phyloP scores from a whole-genome alignment of 306 rosid genomes.

The Pyrus betulifolia region DNA sequence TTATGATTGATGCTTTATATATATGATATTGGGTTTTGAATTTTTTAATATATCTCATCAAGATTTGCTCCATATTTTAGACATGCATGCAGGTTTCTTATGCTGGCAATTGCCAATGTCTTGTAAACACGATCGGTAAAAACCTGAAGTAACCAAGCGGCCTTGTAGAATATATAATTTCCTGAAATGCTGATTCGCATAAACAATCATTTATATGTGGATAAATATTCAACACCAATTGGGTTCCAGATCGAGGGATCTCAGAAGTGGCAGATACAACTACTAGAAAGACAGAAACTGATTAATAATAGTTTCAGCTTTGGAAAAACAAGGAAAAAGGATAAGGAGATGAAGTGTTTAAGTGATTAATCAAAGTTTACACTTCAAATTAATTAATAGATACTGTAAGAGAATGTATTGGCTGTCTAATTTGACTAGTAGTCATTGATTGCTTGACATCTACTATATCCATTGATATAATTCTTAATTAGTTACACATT shows the following conservation, averaged over 20 bases:
- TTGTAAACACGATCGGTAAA: neutral
- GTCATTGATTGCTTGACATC: neutral
- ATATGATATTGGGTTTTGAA: neutral
- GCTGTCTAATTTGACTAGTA: neutral
- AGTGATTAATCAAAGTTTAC: neutral
- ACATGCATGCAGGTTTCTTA: neutral
- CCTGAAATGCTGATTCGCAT: neutral
- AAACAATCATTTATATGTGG: neutral
- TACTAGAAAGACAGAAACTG: neutral
- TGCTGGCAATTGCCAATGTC: neutral
- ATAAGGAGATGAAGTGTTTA: conserved; percentile 2
- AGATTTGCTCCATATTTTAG: neutral
- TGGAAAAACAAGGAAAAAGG: neutral
- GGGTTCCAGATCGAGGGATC: neutral
- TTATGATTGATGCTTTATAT: neutral
- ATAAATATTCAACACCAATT: neutral
- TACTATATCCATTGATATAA: neutral
- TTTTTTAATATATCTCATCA: neutral
- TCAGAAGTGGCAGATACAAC: neutral
- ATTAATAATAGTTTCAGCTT: neutral
- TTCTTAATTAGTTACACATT: neutral
- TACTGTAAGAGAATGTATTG: neutral
- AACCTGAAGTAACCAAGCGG: neutral
- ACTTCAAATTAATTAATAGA: neutral
- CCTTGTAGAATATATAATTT: neutral